These are phyloP conservation scores for Picea glauca DNA, from an alignment of 75 land plant genomes.

Conservation along the genomic window DNA sequence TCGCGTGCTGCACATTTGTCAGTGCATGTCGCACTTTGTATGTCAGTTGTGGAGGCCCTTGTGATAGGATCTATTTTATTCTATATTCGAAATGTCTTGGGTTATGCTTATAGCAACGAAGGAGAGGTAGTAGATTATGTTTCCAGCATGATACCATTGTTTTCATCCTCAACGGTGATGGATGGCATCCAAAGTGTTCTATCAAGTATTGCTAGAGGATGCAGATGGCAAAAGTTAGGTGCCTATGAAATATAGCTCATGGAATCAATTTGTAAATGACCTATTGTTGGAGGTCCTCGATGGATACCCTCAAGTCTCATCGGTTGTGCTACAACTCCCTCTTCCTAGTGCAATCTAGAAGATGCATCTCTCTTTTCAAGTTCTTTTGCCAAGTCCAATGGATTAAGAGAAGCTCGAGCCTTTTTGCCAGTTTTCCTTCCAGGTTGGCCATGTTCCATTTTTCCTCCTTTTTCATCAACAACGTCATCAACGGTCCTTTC, in stretches of 20 bases:
- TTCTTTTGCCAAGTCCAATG: constrained; percentile 82
- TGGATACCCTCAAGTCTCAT: constrained; percentile 92
- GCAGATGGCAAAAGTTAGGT: background rate
- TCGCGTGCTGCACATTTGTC: no score
- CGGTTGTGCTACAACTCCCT: constrained; percentile 89
- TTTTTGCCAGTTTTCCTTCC: constrained; percentile 28
- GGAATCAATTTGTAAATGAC: constrained; percentile 73
- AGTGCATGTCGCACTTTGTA: no score
- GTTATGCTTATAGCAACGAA: no score
- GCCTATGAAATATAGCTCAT: constrained; percentile 53
- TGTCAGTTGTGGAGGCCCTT: no score
- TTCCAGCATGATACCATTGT: no score
- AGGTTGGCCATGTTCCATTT: constrained; percentile 19
- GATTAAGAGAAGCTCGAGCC: constrained; percentile 22
- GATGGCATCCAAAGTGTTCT: no score
- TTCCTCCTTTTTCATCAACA: constrained; percentile 25
- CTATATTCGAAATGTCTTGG: no score
- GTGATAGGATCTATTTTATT: no score
- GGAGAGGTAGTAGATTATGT: no score
- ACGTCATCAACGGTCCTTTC: constrained; percentile 18
- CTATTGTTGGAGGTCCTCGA: constrained; percentile 77
- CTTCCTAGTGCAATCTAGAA: constrained; percentile 76
- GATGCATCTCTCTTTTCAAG: constrained; percentile 79
- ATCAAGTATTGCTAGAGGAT: no score
- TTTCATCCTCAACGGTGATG: no score